phyloP scores from a whole-genome alignment of 768 basidiomycete genomes.

The Atractiella rhizophila region DNA sequence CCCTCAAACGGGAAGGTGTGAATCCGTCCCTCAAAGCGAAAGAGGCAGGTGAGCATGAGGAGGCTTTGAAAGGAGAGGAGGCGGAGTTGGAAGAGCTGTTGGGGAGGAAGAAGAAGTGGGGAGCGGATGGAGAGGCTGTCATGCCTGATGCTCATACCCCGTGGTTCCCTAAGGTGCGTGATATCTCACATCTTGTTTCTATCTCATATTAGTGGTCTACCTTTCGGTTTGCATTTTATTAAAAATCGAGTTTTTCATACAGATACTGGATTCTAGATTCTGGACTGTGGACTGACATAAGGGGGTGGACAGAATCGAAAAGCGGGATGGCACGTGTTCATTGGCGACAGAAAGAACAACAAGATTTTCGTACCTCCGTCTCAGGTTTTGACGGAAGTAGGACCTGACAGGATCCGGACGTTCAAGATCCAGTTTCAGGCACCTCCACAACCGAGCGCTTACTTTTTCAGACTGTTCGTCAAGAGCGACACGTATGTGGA shows the following conservation, averaged over 20 bases:
- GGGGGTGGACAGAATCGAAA: conserved; percentile 37
- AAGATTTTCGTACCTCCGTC: conserved; percentile 21
- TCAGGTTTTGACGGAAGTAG: conserved; percentile 25
- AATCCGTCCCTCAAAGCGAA: conserved; percentile 18
- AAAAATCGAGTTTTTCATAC: too few relatives aligned
- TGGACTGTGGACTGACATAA: background rate
- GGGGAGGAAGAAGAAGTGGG: conserved; percentile 33
- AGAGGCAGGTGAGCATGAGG: conserved; percentile 24
- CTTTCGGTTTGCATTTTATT: too few relatives aligned
- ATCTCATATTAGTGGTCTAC: too few relatives aligned
- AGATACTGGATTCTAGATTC: too few relatives aligned
- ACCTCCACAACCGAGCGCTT: conserved; percentile 53
- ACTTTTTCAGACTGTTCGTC: conserved; percentile 67
- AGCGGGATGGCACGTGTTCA: conserved; percentile 53
- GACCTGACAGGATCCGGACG: conserved; percentile 38
- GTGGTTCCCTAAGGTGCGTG: too few relatives aligned
- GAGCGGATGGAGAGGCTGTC: conserved; percentile 16
- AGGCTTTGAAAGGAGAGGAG: conserved; percentile 27
- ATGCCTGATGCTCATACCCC: conserved; percentile 55
- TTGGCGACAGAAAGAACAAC: conserved; percentile 18
- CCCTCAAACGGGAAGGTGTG: conserved; percentile 10
- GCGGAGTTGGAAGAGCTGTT: conserved; percentile 50
- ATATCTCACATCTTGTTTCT: too few relatives aligned
- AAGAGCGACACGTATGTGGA: conserved; percentile 74
- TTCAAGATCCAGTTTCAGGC: conserved; percentile 91